Percentiles rank a stretch among this genome's conserved stretches.
phyloP scores from a whole-genome alignment of 345 rosid genomes.

The Mangifera indica region DNA sequence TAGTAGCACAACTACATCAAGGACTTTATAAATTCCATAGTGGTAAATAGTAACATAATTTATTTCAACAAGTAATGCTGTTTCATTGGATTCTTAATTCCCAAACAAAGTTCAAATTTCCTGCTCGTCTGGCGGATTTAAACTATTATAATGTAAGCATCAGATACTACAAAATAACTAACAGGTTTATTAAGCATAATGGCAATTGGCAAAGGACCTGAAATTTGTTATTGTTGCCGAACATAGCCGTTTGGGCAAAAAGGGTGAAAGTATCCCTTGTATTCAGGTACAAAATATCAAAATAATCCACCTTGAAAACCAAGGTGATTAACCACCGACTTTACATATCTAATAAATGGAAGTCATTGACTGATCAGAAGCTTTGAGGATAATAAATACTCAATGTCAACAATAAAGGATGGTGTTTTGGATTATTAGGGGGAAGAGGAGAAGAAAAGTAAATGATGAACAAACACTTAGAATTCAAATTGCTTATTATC shows the following conservation, averaged over 20 bases:
- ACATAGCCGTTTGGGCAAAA: not conserved
- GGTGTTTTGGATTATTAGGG: not conserved
- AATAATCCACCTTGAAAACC: not conserved
- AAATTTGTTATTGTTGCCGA: not conserved
- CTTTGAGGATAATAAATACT: not conserved
- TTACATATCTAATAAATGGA: not conserved
- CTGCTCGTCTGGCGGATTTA: not conserved
- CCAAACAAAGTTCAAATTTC: not conserved
- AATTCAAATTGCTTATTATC: not conserved
- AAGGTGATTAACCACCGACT: not conserved
- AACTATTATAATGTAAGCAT: not conserved
- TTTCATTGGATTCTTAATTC: not conserved
- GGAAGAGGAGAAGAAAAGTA: not conserved
- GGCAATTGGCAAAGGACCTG: not conserved
- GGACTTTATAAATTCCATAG: no score
- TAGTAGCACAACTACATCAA: not conserved
- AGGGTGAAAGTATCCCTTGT: not conserved
- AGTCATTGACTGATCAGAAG: not conserved
- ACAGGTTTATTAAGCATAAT: not conserved
- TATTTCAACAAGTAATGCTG: not conserved
- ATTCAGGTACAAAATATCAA: not conserved
- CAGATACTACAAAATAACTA: not conserved
- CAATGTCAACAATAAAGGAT: conserved; percentile 5
- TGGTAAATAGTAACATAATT: no score
- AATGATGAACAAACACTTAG: not conserved